Conservation (phyloP, 805 yeast species). For the Deakozyma indianensis region DNA sequence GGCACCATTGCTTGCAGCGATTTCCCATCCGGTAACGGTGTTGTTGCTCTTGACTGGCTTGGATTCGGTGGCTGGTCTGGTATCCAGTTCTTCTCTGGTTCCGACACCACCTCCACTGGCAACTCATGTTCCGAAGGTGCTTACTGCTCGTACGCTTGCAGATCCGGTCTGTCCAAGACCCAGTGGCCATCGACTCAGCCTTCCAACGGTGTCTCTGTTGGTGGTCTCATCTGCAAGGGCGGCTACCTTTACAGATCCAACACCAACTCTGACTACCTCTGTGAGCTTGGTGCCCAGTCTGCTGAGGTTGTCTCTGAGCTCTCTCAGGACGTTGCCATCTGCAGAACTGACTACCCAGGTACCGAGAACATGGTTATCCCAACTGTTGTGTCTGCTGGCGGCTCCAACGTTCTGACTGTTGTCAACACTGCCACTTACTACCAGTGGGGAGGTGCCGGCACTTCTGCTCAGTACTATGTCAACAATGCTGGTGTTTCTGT, state of each 20-base stretch:
- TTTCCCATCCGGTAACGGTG: constrained; percentile 79
- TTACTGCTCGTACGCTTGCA: constrained; percentile 96
- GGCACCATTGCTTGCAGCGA: constrained; percentile 52
- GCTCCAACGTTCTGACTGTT: constrained; percentile 52
- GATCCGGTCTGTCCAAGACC: constrained; percentile 97
- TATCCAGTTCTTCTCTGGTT: constrained; percentile 37
- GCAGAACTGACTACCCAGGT: constrained; percentile 99
- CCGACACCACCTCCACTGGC: constrained; percentile 46
- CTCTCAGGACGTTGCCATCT: constrained; percentile 60
- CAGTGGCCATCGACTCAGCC: constrained; percentile 95
- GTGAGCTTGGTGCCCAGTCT: constrained; percentile 72
- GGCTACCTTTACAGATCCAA: constrained; percentile 80
- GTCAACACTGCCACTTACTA: constrained; percentile 69
- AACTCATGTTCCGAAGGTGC: constrained; percentile 69
- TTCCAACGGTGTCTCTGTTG: constrained; percentile 74
- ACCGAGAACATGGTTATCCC: constrained; percentile 97
- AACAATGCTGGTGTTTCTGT: constrained; percentile 88
- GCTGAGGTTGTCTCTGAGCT: constrained; percentile 59
- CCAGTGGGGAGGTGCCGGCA: constrained; percentile 63
- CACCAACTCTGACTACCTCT: constrained; percentile 48
- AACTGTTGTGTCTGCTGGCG: constrained; percentile 63
- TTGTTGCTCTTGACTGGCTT: constrained; percentile 53
- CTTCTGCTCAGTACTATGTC: constrained; percentile 94
- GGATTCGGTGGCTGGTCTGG: constrained; percentile 80
- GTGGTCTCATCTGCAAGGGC: constrained; percentile 76